phyloP scores from a whole-genome alignment of 129 eudicot genomes.

The Scalesia atractyloides region DNA sequence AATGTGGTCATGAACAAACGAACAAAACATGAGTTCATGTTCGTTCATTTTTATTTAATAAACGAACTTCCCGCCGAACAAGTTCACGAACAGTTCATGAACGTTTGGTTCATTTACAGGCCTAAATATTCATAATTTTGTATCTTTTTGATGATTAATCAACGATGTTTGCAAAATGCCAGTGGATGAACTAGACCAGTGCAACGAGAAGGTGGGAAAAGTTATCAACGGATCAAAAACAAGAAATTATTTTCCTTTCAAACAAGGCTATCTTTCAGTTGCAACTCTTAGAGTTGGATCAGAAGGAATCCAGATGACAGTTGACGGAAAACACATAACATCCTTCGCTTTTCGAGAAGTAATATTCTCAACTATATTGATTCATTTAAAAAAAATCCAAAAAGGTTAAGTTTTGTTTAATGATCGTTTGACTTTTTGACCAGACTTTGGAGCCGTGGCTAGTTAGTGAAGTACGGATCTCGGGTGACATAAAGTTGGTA shows the following conservation, averaged over 20 bases:
- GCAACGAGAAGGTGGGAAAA: conserved; percentile 84
- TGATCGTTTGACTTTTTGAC: background rate
- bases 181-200: conserved; percentile 88
- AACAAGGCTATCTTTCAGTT: conserved; percentile 85
- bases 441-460: conserved; percentile 99
- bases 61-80: too few relatives aligned
- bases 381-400: background rate
- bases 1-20: too few relatives aligned
- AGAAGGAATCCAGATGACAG: conserved; percentile 98
- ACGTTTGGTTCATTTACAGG: too few relatives aligned
- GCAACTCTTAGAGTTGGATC: conserved; percentile 95
- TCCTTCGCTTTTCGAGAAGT: conserved; percentile 95
- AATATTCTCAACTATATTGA: conserved; percentile 24
- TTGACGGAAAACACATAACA: conserved; percentile 93
- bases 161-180: conserved; percentile 22
- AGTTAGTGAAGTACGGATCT: conserved; percentile 80
- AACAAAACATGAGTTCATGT: too few relatives aligned
- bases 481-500: conserved; percentile 81
- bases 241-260: conserved; percentile 79
- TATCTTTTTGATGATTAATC: background rate
- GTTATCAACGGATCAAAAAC: conserved; percentile 48
- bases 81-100: too few relatives aligned
- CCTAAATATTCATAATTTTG: conserved; percentile 7
- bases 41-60: too few relatives aligned
- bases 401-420: background rate